phyloP scores from a whole-genome alignment of 73 alveolate genomes.

The Stentor coeruleus region DNA sequence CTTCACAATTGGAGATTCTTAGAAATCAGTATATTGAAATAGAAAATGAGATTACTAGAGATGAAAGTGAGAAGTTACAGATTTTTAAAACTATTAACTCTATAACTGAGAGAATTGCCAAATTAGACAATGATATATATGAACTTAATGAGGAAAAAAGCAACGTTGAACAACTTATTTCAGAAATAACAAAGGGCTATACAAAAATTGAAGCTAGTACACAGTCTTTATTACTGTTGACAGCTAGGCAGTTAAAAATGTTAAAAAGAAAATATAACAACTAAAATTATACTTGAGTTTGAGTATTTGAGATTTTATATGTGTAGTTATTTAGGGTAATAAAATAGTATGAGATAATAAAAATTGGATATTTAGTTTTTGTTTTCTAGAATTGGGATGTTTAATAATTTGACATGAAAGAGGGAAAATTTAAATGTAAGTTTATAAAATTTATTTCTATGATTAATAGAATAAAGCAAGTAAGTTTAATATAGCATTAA shows the following conservation, averaged over 20 bases:
- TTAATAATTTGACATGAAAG: no score
- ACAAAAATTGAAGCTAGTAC: conserved; percentile 33
- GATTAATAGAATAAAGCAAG: no score
- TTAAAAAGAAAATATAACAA: neutral
- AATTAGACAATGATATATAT: neutral
- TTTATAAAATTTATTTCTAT: no score
- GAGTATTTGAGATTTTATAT: no score
- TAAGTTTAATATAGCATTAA: no score
- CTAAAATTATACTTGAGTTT: no score
- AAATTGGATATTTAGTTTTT: no score
- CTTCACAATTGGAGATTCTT: neutral
- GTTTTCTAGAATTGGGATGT: no score
- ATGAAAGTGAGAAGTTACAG: neutral
- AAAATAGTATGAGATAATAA: no score
- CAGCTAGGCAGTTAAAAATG: conserved; percentile 26
- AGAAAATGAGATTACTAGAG: neutral
- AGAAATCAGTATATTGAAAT: neutral
- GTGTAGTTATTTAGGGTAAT: no score
- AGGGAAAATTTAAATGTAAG: no score
- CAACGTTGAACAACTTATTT: neutral
- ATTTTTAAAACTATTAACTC: neutral
- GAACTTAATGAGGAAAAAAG: neutral
- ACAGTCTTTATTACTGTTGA: conserved; percentile 5
- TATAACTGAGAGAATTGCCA: neutral
- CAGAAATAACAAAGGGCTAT: conserved; percentile 16